Base-by-base conservation (phyloP, 2,329 filamentous ascomycete genomes). In the Nannizziopsis arthrosporioides region DNA sequence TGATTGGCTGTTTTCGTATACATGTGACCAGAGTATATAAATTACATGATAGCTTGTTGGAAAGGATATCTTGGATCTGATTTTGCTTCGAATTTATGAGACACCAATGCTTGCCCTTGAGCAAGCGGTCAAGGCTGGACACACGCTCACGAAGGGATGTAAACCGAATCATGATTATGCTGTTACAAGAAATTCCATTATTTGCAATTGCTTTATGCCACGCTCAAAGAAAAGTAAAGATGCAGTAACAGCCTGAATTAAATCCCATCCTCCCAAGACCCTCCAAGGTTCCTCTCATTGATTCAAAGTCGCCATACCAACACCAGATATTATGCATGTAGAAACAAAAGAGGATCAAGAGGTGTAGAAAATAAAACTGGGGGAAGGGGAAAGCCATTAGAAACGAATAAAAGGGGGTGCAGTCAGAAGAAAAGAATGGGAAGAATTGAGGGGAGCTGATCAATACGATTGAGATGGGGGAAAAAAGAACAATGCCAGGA, bases 291-390 rank as follows among this genome's bases (percentile, higher is more conserved):
- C n/a, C n/a, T 15, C 9, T 15, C 27, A 42, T 17, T 30, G 32
- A 44, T 37, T 4, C 1, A 15, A 44, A 44, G 19, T 37, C 34
- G 37, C 31, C 34, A 44, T 37, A 37, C 34, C 17, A 44, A 44
- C 42, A 34, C 42, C 42, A 30, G 42, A 19, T 27, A 37, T n/a
- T n/a, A 44, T 44, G 42, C 42, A 37, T 6, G 7, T 6, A 11
- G 31, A 44, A 27, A 22, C 9, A 14, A 11, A 42, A 14, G 14
- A 9, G 31, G 10, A 36, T 15, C 10, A 14, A 36, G 18, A 10
- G 15, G 36, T 10, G 10, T n/a, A 22, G 14, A 14, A 36, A 15
- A 17, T 17, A 27, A 27, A 27, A 27, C 22, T 27, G n/a, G 30
- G 27, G 10, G 22, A 4, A 34, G 5, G 22, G 31, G 7, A 22